Base-by-base conservation (phyloP, 305 asterid genomes). In the Fraxinus floribunda region DNA sequence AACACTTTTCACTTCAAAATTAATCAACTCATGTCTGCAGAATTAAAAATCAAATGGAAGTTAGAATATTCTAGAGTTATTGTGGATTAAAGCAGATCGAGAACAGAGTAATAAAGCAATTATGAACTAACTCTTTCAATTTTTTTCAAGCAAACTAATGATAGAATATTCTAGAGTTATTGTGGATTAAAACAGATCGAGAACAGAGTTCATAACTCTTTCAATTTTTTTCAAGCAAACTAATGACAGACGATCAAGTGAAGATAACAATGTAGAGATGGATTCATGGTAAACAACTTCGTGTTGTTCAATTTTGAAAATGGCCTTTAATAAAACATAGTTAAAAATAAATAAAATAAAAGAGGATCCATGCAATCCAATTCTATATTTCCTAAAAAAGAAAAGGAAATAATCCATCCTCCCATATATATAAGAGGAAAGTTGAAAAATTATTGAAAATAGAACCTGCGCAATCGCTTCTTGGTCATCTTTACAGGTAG, bases 401-500 rank as follows among this genome's bases (percentile, higher is more conserved):
- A 5, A 64, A 13, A 3, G 0, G 8, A 73, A 77, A 49, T 3
- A 71, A 49, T 39, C 3, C 41, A 13, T 72, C 41, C 72, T 13
- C 30, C 46, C 22, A 2, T 46, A 77, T 13, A 24, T 3, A 44
- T 13, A 30, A 34, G 7, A 38, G 64, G 30, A 8, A 18, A 10
- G 35, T 26, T 64, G 11, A 18, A 3, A 34, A 78, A 29, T 20
- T 16, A 55, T 1, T 10, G 35, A 55, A 75, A 41, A 13, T 71
- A 24, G 16, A 24, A 94, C 98, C 98, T 91, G 92, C 62, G 94
- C 83, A 85, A 95, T 88, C 18, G 92, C 74, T 81, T 88, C 90
- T 46, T 89, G 90, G 91, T 96, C 97, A 80, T 93, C 98, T 86
- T 92, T 93, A 85, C 97, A 91, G 77, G 91, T 22, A 30, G 97